Evolutionary conservation across 2,329 filamentous ascomycete species (phyloP), one percentile per base, ranked within the genome.

Genomic region (Rutstroemia sydowiana): DNA sequence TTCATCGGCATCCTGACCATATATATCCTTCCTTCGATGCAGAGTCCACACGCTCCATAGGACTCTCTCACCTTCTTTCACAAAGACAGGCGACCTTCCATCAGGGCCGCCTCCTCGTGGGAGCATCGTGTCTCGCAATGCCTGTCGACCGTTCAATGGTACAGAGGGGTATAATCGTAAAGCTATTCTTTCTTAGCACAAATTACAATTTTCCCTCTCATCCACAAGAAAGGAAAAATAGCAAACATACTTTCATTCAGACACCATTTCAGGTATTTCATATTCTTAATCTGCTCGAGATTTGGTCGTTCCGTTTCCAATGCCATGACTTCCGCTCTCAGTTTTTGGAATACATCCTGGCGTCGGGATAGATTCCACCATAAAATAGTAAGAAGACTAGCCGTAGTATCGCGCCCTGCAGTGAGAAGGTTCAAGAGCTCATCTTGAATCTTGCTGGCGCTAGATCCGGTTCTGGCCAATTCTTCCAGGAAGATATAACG

Each of bases 1-100:
- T 49, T 63, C 62, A 3, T 62, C 56, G 71, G 32, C 70, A 54
- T 89, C 81, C 0, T 71, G 63, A 2, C 86, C 86, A 62, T 87
- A 92, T 26, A 89, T 72, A 53, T 83, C 79, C 5, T 61, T 63
- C 14, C 67, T 60, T 30, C 65, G 59, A 39, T 70, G 68, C 56
- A 71, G 61, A 2, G 54, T 54, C 45, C 63, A 66, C 30, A 54
- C 44, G 39, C 52, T 61, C 61, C 48, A 43, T 60, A 28, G 51
- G 47, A 45, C 13, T 45, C 49, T 1, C 8, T 30, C 20, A 1
- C 67, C 67, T 39, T 62, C 62, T 6, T 54, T 54, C 5, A 70
- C 55, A 16, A 68, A 64, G 6, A 68, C 55, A 0, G 67, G 64
- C 3, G 55, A 55, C 39, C 53, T 62, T 14, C 61, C 61, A 54